Evolutionary conservation across 495 filamentous ascomycete genomes (phyloP).

Genomic region (Alectoria sarmentosa): DNA sequence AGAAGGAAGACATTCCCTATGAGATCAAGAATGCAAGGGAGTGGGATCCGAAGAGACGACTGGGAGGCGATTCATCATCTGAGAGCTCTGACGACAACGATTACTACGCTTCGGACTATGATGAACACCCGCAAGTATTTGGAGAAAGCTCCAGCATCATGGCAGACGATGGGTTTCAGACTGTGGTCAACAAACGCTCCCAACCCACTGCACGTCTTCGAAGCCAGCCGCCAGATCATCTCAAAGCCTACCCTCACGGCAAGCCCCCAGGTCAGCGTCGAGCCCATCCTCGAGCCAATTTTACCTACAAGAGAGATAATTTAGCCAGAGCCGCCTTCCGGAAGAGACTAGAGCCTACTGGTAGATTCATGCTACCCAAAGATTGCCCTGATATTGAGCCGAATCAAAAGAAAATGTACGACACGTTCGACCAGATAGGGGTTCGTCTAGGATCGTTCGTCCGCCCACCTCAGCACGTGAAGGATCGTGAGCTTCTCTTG

Average conservation of each 20-base stretch:
- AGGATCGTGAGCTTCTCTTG: conserved; percentile 22
- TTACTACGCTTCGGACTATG: background rate
- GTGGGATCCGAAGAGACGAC: conserved; percentile 10
- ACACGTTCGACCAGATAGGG: conserved; percentile 27
- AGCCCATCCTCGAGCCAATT: conserved; percentile 4
- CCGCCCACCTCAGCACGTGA: conserved; percentile 22
- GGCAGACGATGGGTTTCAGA: background rate
- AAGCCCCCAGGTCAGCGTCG: background rate
- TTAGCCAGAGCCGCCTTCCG: conserved; percentile 27
- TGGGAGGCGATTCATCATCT: background rate
- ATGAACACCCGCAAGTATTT: background rate
- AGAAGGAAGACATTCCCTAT: conserved; percentile 15
- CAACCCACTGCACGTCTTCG: background rate
- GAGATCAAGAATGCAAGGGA: conserved; percentile 16
- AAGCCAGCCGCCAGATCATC: background rate
- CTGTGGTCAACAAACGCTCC: background rate
- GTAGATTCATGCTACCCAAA: conserved; percentile 5
- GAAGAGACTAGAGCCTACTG: conserved; percentile 13
- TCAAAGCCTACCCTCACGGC: background rate
- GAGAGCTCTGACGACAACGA: conserved; percentile 1
- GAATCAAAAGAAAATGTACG: conserved; percentile 13
- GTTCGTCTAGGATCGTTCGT: conserved; percentile 26
- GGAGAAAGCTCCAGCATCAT: background rate
- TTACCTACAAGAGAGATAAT: conserved; percentile 25
- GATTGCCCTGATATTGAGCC: conserved; percentile 21